Base-by-base conservation (phyloP, 2,329 filamentous ascomycete species). In the Ophiocordyceps camponoti-floridani region DNA sequence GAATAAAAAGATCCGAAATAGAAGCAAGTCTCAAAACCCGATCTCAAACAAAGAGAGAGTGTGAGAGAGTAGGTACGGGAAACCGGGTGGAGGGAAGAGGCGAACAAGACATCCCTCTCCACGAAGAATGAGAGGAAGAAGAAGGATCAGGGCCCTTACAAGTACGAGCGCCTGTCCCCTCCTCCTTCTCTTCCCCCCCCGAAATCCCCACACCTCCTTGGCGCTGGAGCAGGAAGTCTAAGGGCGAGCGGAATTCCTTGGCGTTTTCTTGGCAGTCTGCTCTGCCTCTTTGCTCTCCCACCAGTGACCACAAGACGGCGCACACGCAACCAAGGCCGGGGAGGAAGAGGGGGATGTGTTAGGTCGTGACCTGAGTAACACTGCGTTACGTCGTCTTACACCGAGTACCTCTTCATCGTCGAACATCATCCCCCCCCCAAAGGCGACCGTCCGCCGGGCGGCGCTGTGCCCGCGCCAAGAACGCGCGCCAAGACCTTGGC, bases 401-500 rank as follows among this genome's bases (percentile, higher is more conserved):
- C n/a, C n/a, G n/a, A n/a, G n/a, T n/a, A n/a, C n/a, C n/a, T n/a
- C n/a, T n/a, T n/a, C n/a, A n/a, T n/a, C n/a, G n/a, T n/a, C n/a
- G n/a, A n/a, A n/a, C n/a, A n/a, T n/a, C n/a, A n/a, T n/a, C n/a
- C n/a, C n/a, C n/a, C n/a, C n/a, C n/a, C n/a, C n/a, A n/a, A n/a
- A n/a, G n/a, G n/a, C n/a, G n/a, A n/a, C n/a, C n/a, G n/a, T n/a
- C 26, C 18, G 28, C 28, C 7, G 7, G 28, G 12, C 28, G 12
- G 7, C 7, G 28, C 28, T 31, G 28, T 31, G 28, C 7, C 28
- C 28, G 7, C 28, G 31, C n/a, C n/a, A n/a, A n/a, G n/a, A n/a
- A n/a, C n/a, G n/a, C n/a, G 35, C 56, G 59, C 60, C 60, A 62
- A 62, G 59, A 46, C 26, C 40, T 33, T 33, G 31, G 31, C 31